Percentiles rank a stretch among this genome's conserved stretches.
These are phyloP conservation scores for Graphiopsis chlorocephala DNA, from an alignment of 2,329 filamentous ascomycete species.

Conservation along the genomic window DNA sequence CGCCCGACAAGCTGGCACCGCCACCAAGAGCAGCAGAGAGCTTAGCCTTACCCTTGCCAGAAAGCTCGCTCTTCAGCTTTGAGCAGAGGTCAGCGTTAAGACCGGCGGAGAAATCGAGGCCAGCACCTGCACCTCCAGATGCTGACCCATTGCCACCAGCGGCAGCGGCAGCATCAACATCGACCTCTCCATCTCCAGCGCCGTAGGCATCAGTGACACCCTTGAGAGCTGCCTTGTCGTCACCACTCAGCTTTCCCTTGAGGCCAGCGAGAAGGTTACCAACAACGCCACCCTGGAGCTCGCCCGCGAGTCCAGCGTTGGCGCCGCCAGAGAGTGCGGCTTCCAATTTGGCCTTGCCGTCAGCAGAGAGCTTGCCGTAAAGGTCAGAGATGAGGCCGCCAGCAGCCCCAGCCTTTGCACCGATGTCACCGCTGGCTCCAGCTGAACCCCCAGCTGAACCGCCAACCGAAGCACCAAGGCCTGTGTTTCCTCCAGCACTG, in stretches of 20 bases:
- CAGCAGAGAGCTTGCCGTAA: conserved; percentile 6
- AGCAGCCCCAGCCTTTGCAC: conserved; percentile 7
- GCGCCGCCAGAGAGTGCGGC: background rate
- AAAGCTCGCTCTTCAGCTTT: background rate
- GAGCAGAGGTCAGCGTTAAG: background rate
- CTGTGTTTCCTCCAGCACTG: too few relatives aligned
- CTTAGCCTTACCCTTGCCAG: conserved; percentile 5
- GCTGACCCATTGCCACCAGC: background rate
- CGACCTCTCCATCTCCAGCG: conserved; percentile 4
- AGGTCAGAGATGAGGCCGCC: conserved; percentile 5
- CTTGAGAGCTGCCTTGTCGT: conserved; percentile 1
- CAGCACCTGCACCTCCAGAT: background rate
- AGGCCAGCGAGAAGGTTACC: conserved; percentile 14
- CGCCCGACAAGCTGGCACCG: background rate
- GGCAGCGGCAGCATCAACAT: background rate
- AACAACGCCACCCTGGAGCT: conserved; percentile 23
- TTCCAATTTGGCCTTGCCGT: background rate
- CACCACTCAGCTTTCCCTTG: conserved; percentile 2
- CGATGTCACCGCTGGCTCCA: background rate
- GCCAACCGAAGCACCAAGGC: background rate
- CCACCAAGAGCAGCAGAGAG: conserved; percentile 1
- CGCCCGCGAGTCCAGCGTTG: background rate
- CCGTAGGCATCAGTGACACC: conserved; percentile 5
- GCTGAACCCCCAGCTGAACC: background rate
- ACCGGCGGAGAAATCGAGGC: conserved; percentile 1